Conservation (phyloP, 768 basidiomycete species). For the Rhodotorula kratochvilovae region DNA sequence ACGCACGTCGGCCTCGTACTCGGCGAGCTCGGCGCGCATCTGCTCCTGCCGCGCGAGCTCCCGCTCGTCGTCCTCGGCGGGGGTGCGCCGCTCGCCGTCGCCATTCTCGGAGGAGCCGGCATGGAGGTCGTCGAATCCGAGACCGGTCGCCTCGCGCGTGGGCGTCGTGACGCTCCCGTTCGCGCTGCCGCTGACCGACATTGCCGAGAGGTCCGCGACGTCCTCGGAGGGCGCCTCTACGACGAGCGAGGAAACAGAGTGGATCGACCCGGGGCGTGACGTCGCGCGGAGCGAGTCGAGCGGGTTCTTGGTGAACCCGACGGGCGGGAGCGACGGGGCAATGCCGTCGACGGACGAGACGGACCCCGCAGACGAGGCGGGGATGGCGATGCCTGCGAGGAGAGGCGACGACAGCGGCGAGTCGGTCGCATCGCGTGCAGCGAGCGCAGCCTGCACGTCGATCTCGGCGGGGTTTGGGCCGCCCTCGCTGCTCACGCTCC, state of each 20-base stretch:
- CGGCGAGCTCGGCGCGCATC: slow-evolving; percentile 1
- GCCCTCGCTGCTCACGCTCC: slow-evolving; percentile 23
- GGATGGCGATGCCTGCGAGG: background rate
- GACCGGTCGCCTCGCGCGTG: background rate
- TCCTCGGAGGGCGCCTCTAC: slow-evolving; percentile 27
- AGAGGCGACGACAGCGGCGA: slow-evolving; percentile 3
- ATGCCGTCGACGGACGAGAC: slow-evolving; percentile 5
- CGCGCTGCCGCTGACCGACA: background rate
- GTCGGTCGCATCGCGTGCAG: background rate
- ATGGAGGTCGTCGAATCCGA: background rate
- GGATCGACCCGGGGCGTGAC: slow-evolving; percentile 10
- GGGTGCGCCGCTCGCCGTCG: background rate
- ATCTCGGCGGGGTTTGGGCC: slow-evolving; percentile 1
- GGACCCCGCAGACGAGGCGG: background rate
- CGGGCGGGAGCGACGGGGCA: background rate
- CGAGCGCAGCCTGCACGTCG: background rate
- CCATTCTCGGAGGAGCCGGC: background rate
- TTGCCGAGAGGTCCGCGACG: slow-evolving; percentile 8
- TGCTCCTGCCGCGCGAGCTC: slow-evolving; percentile 12
- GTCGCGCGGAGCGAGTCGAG: background rate
- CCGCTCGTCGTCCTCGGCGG: background rate
- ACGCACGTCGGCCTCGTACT: slow-evolving; percentile 20
- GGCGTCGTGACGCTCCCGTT: background rate
- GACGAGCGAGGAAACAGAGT: slow-evolving; percentile 25
- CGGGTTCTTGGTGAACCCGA: background rate